Percentiles rank a stretch among this genome's conserved stretches.
phyloP scores from a whole-genome alignment of 768 basidiomycete genomes.

The Tricholomella constricta region DNA sequence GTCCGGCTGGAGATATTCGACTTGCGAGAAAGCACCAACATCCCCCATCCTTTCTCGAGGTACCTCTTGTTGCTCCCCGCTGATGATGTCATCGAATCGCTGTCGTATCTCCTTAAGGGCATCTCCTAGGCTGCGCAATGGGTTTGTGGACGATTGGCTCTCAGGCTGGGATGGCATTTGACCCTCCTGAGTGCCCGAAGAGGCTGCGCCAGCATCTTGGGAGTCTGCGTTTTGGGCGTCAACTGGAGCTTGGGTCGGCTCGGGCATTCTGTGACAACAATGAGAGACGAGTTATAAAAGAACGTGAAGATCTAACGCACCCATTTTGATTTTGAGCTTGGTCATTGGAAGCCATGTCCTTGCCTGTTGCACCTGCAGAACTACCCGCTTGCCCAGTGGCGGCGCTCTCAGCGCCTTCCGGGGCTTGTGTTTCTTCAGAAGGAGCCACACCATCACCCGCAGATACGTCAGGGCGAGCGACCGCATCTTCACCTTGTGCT shows the following conservation, averaged over 20 bases:
- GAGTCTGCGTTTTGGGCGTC: slow-evolving; percentile 22
- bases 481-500: slow-evolving; percentile 31
- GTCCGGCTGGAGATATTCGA: slow-evolving; percentile 79
- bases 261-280: slow-evolving; percentile 15
- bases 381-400: slow-evolving; percentile 34
- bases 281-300: neutral
- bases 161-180: slow-evolving; percentile 41
- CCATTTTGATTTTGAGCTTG: slow-evolving; percentile 30
- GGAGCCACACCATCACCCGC: slow-evolving; percentile 42
- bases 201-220: slow-evolving; percentile 32
- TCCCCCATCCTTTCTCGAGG: slow-evolving; percentile 40
- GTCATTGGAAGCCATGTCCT: slow-evolving; percentile 30
- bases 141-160: slow-evolving; percentile 45
- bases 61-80: slow-evolving; percentile 34
- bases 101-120: slow-evolving; percentile 78
- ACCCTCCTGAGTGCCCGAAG: slow-evolving; percentile 49
- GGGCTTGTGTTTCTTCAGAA: slow-evolving; percentile 28
- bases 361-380: slow-evolving; percentile 28
- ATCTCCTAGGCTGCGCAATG: slow-evolving; percentile 82
- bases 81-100: slow-evolving; percentile 81
- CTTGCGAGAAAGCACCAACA: slow-evolving; percentile 42
- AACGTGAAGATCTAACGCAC: slow-evolving; percentile 25
- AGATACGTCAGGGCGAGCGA: slow-evolving; percentile 46
- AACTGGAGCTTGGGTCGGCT: slow-evolving; percentile 19
- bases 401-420: slow-evolving; percentile 31